Conservation (phyloP, 129 eudicot genomes). For the sunflower (Helianthus annuus) region HanXRQr2.0-SUNRISE NC_035434.2:23019425-23019924, state of each 20-base stretch:
- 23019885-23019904: constrained; percentile 61
- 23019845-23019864: constrained; percentile 40
- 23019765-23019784: constrained; percentile 60
- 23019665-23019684: background rate
- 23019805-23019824: constrained; percentile 53
- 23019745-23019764: constrained; percentile 52
- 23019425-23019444: constrained; percentile 55
- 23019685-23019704: constrained; percentile 52
- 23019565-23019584: constrained; percentile 61
- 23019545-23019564: constrained; percentile 76
- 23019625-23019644: background rate
- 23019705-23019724: constrained; percentile 50
- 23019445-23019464: constrained; percentile 70
- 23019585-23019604: constrained; percentile 72
- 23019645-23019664: constrained; percentile 9
- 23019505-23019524: constrained; percentile 65
- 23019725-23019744: constrained; percentile 57
- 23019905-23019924: constrained; percentile 73
- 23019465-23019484: constrained; percentile 59
- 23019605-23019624: constrained; percentile 35
- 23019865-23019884: constrained; percentile 44
- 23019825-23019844: constrained; percentile 59
- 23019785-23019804: constrained; percentile 63
- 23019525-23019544: constrained; percentile 56
- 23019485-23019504: constrained; percentile 72